Conservation (phyloP, 805 yeast species). For the Candida krabiensis region DNA sequence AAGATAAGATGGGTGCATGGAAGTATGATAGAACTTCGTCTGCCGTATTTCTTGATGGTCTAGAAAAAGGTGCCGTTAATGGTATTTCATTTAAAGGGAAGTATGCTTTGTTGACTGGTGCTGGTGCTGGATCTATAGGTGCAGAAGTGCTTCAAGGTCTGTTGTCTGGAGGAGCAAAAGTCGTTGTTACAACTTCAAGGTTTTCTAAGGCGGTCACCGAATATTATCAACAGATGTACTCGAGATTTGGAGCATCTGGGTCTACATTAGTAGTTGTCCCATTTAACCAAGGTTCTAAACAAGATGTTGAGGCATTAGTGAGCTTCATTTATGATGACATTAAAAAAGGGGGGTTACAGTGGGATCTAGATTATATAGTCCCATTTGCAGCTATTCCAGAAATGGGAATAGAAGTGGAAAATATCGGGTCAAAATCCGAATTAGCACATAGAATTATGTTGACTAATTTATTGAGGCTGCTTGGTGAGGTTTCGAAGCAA, state of each 20-base stretch:
- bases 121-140: constrained; percentile 98
- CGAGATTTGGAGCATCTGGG: constrained; percentile 90
- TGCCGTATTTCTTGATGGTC: constrained; percentile 77
- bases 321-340: constrained; percentile 81
- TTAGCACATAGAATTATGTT: constrained; percentile 98
- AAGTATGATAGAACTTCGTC: constrained; percentile 78
- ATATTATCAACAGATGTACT: constrained; percentile 90
- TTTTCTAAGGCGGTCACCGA: constrained; percentile 93
- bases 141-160: constrained; percentile 95
- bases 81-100: constrained; percentile 90
- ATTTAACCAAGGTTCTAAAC: constrained; percentile 96
- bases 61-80: constrained; percentile 91
- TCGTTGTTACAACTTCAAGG: constrained; percentile 93
- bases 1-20: constrained; percentile 74
- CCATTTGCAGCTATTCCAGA: constrained; percentile 99
- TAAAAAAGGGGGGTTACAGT: constrained; percentile 88
- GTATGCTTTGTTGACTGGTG: constrained; percentile 92
- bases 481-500: constrained; percentile 86
- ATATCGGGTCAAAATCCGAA: constrained; percentile 92
- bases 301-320: constrained; percentile 85
- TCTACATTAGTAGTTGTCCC: constrained; percentile 95
- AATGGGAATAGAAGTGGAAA: constrained; percentile 93
- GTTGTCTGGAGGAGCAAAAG: constrained; percentile 97
- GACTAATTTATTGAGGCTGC: constrained; percentile 87
- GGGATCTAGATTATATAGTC: constrained; percentile 95